These are phyloP conservation scores for Aspergillus hiratsukae DNA, from an alignment of 2,329 filamentous ascomycete genomes.

Conservation along the genomic window DNA sequence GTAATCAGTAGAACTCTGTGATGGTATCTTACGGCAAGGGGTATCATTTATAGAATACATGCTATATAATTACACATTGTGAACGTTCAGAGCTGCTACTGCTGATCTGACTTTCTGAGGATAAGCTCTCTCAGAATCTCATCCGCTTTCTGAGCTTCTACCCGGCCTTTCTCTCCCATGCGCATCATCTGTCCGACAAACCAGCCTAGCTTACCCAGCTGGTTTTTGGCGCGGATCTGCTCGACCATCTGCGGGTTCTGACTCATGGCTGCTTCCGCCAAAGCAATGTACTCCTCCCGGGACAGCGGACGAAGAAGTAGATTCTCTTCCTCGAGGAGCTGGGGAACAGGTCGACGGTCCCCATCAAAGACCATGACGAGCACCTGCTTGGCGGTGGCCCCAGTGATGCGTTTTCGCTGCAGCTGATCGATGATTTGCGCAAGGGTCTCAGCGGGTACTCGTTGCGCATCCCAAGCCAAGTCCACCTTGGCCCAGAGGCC, in stretches of 20 bases:
- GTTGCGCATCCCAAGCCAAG: conserved; percentile 34
- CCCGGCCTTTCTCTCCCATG: conserved; percentile 54
- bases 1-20: background rate
- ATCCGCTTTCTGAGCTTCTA: conserved; percentile 58
- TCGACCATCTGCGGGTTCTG: conserved; percentile 55
- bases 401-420: conserved; percentile 44
- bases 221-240: conserved; percentile 56
- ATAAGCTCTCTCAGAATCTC: conserved; percentile 50
- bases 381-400: conserved; percentile 57
- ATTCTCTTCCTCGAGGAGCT: conserved; percentile 55
- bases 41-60: conserved; percentile 5
- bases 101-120: conserved; percentile 14
- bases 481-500: conserved; percentile 56
- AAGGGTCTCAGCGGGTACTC: conserved; percentile 40
- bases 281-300: conserved; percentile 50
- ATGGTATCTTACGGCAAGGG: background rate
- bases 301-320: conserved; percentile 53
- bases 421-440: conserved; percentile 45
- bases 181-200: conserved; percentile 67
- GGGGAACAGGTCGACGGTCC: conserved; percentile 44
- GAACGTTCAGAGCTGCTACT: conserved; percentile 1
- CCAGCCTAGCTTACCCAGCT: conserved; percentile 63
- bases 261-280: conserved; percentile 52
- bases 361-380: conserved; percentile 53
- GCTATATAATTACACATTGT: background rate